Evolutionary conservation across 2,329 filamentous ascomycete species (phyloP).

Genomic region (Ramularia collo-cygni): DNA sequence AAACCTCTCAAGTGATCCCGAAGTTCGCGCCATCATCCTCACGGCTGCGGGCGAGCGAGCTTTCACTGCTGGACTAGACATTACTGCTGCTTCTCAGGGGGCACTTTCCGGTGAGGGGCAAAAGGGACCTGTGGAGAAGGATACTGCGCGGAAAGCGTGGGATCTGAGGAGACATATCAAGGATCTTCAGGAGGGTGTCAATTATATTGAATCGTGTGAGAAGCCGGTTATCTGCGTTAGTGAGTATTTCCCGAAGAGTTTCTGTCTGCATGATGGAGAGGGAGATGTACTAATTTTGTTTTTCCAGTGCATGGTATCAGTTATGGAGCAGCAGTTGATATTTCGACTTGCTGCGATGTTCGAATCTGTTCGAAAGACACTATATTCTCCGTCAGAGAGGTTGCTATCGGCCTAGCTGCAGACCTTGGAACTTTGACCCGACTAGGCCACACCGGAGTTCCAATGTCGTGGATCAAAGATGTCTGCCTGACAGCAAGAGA

Average conservation of each 20-base stretch:
- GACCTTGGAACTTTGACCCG: conserved; percentile 72
- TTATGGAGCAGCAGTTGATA: conserved; percentile 73
- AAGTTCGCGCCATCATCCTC: conserved; percentile 69
- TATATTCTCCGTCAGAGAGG: conserved; percentile 67
- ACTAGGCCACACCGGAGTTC: conserved; percentile 66
- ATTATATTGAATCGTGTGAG: conserved; percentile 73
- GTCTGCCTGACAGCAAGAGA: conserved; percentile 64
- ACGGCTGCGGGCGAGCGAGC: conserved; percentile 68
- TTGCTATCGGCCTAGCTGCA: conserved; percentile 72
- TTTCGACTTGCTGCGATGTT: conserved; percentile 60
- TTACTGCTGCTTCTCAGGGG: conserved; percentile 13
- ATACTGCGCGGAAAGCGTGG: conserved; percentile 25
- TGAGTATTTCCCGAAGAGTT: conserved; percentile 54
- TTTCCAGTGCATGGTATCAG: conserved; percentile 62
- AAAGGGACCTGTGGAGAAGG: conserved; percentile 8
- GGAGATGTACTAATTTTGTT: conserved; percentile 67
- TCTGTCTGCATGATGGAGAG: conserved; percentile 71
- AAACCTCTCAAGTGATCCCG: conserved; percentile 62
- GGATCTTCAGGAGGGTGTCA: conserved; percentile 75
- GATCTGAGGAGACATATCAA: conserved; percentile 59
- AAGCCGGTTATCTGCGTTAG: conserved; percentile 76
- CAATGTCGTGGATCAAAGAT: conserved; percentile 70
- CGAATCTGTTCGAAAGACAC: conserved; percentile 53
- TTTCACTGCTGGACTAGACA: conserved; percentile 78
- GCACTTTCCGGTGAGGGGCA: conserved; percentile 6